These are phyloP conservation scores for Postia placenta DNA, from an alignment of 768 basidiomycete species.

Conservation along the genomic window DNA sequence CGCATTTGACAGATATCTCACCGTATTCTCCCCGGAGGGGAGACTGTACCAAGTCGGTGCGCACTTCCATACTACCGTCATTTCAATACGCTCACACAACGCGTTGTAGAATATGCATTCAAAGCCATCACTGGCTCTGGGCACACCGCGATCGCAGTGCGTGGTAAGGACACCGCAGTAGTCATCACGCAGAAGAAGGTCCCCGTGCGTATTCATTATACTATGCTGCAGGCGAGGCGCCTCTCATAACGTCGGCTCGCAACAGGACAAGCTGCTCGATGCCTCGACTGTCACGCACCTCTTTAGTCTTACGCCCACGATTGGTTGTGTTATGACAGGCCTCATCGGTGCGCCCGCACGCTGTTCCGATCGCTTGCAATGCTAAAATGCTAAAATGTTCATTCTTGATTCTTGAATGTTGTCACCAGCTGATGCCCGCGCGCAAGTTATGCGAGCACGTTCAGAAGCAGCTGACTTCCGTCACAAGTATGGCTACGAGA, in stretches of 20 bases:
- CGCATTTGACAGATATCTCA: conserved; percentile 63
- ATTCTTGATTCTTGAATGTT: too few species aligned
- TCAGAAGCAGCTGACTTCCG: conserved; percentile 88
- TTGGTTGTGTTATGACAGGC: conserved; percentile 99
- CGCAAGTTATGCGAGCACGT: conserved; percentile 83
- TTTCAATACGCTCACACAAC: too few species aligned
- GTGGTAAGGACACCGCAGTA: conserved; percentile 92
- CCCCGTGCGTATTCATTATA: conserved; percentile 45
- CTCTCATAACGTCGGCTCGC: too few species aligned
- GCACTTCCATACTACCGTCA: too few species aligned
- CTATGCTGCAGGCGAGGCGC: neutral
- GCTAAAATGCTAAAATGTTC: neutral
- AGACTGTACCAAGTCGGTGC: conserved; percentile 97
- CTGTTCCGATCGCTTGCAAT: neutral
- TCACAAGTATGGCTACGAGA: conserved; percentile 97
- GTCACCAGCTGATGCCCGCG: conserved; percentile 77
- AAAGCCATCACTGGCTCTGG: conserved; percentile 98
- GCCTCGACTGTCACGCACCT: conserved; percentile 91
- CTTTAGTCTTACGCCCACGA: conserved; percentile 92
- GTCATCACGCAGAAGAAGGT: conserved; percentile 99
- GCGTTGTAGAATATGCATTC: conserved; percentile 94
- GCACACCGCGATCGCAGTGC: conserved; percentile 86
- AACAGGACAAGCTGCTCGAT: conserved; percentile 94
- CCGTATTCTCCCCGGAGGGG: conserved; percentile 96
- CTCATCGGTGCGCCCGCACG: conserved; percentile 63